Percentiles rank a stretch among this genome's conserved stretches.
Conservation (phyloP, 352 stramenopile species). For the Plasmopara viticola region DNA sequence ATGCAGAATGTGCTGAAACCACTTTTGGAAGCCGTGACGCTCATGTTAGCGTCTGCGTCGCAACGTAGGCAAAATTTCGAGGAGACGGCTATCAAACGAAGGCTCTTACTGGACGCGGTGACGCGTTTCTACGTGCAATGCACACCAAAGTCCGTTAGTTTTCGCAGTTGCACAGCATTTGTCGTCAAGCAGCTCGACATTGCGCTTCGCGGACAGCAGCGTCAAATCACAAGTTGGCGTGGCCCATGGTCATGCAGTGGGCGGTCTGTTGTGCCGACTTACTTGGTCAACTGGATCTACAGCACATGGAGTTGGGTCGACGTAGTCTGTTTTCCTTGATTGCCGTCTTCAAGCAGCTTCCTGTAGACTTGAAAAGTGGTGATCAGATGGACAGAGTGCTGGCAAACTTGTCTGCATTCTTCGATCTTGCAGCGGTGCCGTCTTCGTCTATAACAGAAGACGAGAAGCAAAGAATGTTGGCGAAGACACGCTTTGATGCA, state of each 20-base stretch:
- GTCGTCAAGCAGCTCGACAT: constrained; percentile 54
- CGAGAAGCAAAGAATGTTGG: constrained; percentile 21
- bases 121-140: constrained; percentile 62
- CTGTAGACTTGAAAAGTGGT: constrained; percentile 34
- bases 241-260: constrained; percentile 68
- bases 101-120: constrained; percentile 48
- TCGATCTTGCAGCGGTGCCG: constrained; percentile 35
- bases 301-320: constrained; percentile 54
- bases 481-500: constrained; percentile 45
- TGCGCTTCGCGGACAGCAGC: constrained; percentile 28
- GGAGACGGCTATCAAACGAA: constrained; percentile 18
- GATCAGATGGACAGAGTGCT: constrained; percentile 52
- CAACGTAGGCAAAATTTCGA: constrained; percentile 1
- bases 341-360: constrained; percentile 72
- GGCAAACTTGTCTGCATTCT: constrained; percentile 55
- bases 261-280: constrained; percentile 58
- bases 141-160: constrained; percentile 60
- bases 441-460: constrained; percentile 20
- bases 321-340: constrained; percentile 64
- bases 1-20: constrained; percentile 57
- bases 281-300: constrained; percentile 49
- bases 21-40: constrained; percentile 52
- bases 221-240: constrained; percentile 26
- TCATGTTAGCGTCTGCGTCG: constrained; percentile 30
- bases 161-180: constrained; percentile 69